A percentile compares a stretch with the other conserved stretches of the same genome.
phyloP scores from a whole-genome alignment of 108 stramenopile species.

The Skeletonema tropicum region DNA sequence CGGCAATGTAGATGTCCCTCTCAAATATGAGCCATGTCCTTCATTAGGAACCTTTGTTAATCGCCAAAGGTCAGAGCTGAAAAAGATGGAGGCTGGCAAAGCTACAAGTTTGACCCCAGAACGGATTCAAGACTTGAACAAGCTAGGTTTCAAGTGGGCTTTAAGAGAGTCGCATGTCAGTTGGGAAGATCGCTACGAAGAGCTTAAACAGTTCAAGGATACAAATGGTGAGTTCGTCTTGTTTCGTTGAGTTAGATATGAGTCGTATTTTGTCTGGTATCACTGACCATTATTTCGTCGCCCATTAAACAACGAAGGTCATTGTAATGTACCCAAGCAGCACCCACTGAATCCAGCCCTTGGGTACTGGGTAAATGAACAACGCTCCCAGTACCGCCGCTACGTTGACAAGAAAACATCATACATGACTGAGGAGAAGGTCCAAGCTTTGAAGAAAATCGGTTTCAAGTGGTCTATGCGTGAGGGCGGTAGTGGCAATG shows the following conservation, averaged over 20 bases:
- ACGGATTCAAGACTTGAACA: constrained; percentile 30
- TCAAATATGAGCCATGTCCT: constrained; percentile 50
- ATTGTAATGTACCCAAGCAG: constrained; percentile 49
- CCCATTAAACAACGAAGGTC: constrained; percentile 10
- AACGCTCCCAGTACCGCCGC: constrained; percentile 44
- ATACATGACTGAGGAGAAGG: constrained; percentile 45
- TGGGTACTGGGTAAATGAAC: constrained; percentile 51
- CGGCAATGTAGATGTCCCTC: constrained; percentile 43
- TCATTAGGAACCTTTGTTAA: constrained; percentile 46
- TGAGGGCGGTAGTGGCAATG: constrained; percentile 16
- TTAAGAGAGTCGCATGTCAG: constrained; percentile 28
- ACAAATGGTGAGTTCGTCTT: constrained; percentile 10
- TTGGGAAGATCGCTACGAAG: constrained; percentile 44
- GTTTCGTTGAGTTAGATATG: not conserved
- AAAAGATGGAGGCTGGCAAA: constrained; percentile 39
- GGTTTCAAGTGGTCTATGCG: constrained; percentile 46
- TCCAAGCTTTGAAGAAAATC: constrained; percentile 30
- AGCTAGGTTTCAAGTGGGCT: constrained; percentile 43
- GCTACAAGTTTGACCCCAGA: constrained; percentile 33
- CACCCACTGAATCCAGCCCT: constrained; percentile 37
- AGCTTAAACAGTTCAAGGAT: constrained; percentile 28
- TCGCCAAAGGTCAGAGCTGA: constrained; percentile 37
- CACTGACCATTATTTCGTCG: not conserved
- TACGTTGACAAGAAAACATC: constrained; percentile 27
- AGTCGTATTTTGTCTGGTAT: not conserved